phyloP scores from a whole-genome alignment of 2,329 filamentous ascomycete species.

The Neocatenulostroma microsporum region DNA sequence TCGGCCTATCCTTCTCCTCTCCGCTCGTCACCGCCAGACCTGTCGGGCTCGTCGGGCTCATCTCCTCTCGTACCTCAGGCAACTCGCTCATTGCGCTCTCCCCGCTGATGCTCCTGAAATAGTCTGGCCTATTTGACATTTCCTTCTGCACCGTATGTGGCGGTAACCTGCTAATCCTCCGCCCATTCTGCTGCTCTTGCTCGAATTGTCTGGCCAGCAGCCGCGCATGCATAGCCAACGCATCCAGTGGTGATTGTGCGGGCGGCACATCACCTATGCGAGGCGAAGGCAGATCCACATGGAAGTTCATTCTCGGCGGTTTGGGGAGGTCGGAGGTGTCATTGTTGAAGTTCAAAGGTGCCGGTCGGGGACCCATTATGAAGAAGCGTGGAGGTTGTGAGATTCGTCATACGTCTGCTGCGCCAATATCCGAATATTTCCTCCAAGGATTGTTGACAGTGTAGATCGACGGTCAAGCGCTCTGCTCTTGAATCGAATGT shows the following conservation, averaged over 20 bases:
- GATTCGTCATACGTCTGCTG: too few species aligned
- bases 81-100: constrained; percentile 26
- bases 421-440: too few species aligned
- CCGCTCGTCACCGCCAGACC: constrained; percentile 12
- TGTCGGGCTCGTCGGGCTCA: constrained; percentile 21
- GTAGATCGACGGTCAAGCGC: too few species aligned
- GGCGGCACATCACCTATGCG: constrained; percentile 62
- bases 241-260: constrained; percentile 87
- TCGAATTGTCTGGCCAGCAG: constrained; percentile 81
- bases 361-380: constrained; percentile 25
- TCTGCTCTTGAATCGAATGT: too few species aligned
- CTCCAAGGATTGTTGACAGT: too few species aligned
- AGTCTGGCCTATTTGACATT: constrained; percentile 67
- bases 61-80: constrained; percentile 35
- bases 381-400: neutral
- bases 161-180: constrained; percentile 76
- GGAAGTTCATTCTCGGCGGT: constrained; percentile 20
- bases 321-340: constrained; percentile 5
- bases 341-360: constrained; percentile 17
- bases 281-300: constrained; percentile 40
- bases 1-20: constrained; percentile 30
- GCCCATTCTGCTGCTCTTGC: constrained; percentile 61
- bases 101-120: constrained; percentile 62
- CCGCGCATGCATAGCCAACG: constrained; percentile 85
- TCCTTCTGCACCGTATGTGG: constrained; percentile 77